These are phyloP conservation scores for Heliamphora pulchella DNA, from an alignment of 179 eudicot genomes.

Conservation along the genomic window DNA sequence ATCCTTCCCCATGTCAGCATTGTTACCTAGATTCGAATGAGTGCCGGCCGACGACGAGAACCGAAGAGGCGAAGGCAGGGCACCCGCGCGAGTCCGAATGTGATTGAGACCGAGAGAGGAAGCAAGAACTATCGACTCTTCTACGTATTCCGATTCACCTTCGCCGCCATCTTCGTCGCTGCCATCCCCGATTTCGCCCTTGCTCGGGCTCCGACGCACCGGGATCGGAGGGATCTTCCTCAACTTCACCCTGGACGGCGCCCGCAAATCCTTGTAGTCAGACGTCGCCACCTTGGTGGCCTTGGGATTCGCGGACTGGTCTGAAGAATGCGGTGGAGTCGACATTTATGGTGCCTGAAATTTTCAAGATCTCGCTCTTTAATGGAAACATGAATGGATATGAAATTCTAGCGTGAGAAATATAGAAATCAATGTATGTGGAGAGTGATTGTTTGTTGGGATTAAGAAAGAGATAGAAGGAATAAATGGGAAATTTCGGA, in stretches of 20 bases:
- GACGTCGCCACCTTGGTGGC: not conserved
- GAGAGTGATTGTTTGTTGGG: not conserved
- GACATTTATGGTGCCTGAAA: constrained; percentile 17
- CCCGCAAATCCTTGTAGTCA: not conserved
- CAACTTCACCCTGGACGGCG: constrained; percentile 29
- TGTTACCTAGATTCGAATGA: constrained; percentile 9
- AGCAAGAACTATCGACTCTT: constrained; percentile 12
- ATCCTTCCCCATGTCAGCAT: not conserved
- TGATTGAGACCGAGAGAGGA: constrained; percentile 57
- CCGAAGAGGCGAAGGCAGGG: constrained; percentile 29
- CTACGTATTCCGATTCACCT: not conserved
- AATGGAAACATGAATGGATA: constrained; percentile 3
- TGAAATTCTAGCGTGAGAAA: not conserved
- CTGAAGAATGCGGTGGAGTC: constrained; percentile 7
- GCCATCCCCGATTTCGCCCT: not conserved
- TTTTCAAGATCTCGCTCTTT: not conserved
- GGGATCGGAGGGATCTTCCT: constrained; percentile 53
- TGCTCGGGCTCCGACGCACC: constrained; percentile 17
- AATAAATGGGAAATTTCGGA: not conserved
- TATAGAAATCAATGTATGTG: not conserved
- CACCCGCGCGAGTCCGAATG: constrained; percentile 57
- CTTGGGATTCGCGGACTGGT: not conserved
- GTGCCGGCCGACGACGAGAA: constrained; percentile 23
- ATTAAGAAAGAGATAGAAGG: not conserved
- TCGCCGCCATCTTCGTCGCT: constrained; percentile 21